Percentiles rank a stretch among this genome's conserved stretches.
Conservation (phyloP, 805 yeast species). For the Ogataea corticis region DNA sequence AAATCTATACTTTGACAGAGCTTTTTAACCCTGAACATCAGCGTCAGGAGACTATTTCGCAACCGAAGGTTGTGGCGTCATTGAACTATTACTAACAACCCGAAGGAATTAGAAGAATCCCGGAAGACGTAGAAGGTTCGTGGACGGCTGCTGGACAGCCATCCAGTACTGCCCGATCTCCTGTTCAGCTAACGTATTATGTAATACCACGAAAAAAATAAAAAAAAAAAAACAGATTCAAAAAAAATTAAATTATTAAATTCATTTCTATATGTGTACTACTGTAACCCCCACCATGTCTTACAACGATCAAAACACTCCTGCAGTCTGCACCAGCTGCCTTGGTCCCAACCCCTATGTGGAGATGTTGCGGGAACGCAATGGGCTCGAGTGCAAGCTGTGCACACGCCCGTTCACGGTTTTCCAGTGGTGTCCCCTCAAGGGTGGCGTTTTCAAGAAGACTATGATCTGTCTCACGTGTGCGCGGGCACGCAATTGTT, state of each 20-base stretch:
- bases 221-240: no score
- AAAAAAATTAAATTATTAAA: no score
- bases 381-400: slow-evolving; percentile 80
- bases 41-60: not conserved
- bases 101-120: no score
- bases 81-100: no score
- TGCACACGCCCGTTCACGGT: slow-evolving; percentile 86
- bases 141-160: no score
- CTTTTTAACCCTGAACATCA: slow-evolving; percentile 39
- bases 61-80: no score
- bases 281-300: slow-evolving; percentile 5
- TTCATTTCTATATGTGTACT: no score
- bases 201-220: not conserved
- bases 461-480: slow-evolving; percentile 81
- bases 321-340: slow-evolving; percentile 73
- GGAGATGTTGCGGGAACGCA: slow-evolving; percentile 67
- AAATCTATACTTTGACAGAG: slow-evolving; percentile 35
- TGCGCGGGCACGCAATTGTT: slow-evolving; percentile 75
- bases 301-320: slow-evolving; percentile 36
- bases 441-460: slow-evolving; percentile 46
- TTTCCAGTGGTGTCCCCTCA: slow-evolving; percentile 67
- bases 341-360: slow-evolving; percentile 65
- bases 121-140: no score
- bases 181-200: no score
- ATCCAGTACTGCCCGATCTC: no score